Evolutionary conservation across 345 rosid genomes (phyloP).

Genomic region (Cardiospermum halicacabum): DNA sequence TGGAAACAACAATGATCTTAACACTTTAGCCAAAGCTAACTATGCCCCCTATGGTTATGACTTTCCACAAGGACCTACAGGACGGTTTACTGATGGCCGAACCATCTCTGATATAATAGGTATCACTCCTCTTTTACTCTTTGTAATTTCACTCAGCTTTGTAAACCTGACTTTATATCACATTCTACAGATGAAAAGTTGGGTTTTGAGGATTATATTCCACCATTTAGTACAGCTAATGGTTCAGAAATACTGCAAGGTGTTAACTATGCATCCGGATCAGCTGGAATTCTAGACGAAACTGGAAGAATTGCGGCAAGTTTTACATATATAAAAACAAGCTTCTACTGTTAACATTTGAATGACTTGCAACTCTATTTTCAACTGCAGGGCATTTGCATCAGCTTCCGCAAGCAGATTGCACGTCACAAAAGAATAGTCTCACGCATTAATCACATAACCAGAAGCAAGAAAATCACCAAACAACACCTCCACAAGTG

Average conservation of each 20-base stretch:
- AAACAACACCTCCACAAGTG: conserved; percentile 15
- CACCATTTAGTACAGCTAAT: conserved; percentile 25
- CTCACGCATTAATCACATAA: not conserved
- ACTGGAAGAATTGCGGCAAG: conserved; percentile 27
- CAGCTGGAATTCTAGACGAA: conserved; percentile 43
- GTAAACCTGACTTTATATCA: not conserved
- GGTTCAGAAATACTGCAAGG: conserved; percentile 22
- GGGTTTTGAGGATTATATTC: conserved; percentile 30
- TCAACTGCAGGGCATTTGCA: too few relatives aligned
- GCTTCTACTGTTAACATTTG: not conserved
- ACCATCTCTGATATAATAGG: conserved; percentile 12
- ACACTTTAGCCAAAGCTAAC: conserved; percentile 6
- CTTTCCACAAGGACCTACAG: conserved; percentile 13
- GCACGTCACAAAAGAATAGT: conserved; percentile 15
- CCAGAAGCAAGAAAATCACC: conserved; percentile 9
- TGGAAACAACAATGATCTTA: conserved; percentile 18
- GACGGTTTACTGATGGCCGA: conserved; percentile 22
- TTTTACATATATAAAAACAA: not conserved
- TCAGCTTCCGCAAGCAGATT: not conserved
- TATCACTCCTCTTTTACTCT: not conserved
- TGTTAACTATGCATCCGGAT: conserved; percentile 46
- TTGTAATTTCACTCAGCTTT: not conserved
- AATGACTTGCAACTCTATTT: too few relatives aligned
- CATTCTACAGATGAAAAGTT: conserved; percentile 23
- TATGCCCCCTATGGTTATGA: conserved; percentile 20